Percentiles rank a stretch among this genome's conserved stretches.
Conservation (phyloP, 2,329 filamentous ascomycete species). For the Fusarium nodosum region DNA sequence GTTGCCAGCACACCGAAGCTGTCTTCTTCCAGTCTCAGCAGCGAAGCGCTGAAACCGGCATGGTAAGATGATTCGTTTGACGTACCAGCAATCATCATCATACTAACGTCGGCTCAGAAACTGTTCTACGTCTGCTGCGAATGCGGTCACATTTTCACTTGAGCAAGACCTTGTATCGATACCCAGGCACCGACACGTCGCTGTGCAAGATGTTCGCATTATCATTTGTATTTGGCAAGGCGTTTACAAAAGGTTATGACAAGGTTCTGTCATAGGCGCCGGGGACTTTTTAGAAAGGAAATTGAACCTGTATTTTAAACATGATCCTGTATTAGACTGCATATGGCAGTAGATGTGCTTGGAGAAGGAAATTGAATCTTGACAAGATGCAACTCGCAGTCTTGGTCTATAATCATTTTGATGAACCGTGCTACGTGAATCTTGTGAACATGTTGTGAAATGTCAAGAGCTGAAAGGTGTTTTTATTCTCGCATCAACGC, state of each 20-base stretch:
- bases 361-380: conserved; percentile 24
- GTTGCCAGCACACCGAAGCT: conserved; percentile 87
- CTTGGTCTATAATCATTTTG: conserved; percentile 1
- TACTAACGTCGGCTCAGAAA: conserved; percentile 69
- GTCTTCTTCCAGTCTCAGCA: conserved; percentile 99
- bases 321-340: conserved; percentile 31
- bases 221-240: conserved; percentile 44
- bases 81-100: background rate
- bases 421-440: conserved; percentile 8
- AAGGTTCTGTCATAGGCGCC: conserved; percentile 30
- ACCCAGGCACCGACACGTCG: conserved; percentile 36
- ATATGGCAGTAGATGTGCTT: conserved; percentile 7
- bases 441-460: conserved; percentile 14
- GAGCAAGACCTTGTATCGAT: conserved; percentile 50
- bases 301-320: conserved; percentile 40
- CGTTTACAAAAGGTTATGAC: conserved; percentile 41
- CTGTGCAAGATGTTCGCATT: conserved; percentile 36
- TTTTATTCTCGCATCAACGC: conserved; percentile 53
- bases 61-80: conserved; percentile 73
- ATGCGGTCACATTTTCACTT: conserved; percentile 89
- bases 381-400: conserved; percentile 19
- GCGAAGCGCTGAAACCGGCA: conserved; percentile 95
- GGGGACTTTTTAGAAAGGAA: conserved; percentile 25
- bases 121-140: conserved; percentile 93
- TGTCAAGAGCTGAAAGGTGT: conserved; percentile 46